These are phyloP conservation scores for Colletotrichum horii DNA, from an alignment of 2,329 filamentous ascomycete species.

Conservation along the genomic window DNA sequence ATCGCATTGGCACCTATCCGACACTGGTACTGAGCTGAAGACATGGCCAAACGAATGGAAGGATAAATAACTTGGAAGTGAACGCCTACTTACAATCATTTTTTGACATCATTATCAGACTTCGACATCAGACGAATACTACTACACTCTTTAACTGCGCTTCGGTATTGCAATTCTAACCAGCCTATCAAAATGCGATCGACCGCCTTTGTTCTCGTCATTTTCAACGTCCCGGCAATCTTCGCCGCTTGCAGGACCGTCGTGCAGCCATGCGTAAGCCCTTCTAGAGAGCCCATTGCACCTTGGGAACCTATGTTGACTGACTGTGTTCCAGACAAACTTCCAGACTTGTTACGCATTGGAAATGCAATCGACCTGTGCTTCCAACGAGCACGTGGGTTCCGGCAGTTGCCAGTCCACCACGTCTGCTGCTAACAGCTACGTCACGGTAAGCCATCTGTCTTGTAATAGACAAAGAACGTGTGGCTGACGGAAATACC, in stretches of 20 bases:
- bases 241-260: background rate
- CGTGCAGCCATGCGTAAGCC: background rate
- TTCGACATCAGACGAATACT: background rate
- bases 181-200: background rate
- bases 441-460: background rate
- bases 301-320: background rate
- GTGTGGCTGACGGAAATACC: background rate
- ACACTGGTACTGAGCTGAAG: rapidly evolving
- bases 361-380: background rate
- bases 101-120: background rate
- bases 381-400: background rate
- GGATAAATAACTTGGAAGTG: background rate
- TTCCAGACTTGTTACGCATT: background rate
- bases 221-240: background rate
- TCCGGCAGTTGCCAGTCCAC: background rate
- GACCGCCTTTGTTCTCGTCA: rapidly evolving
- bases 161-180: background rate
- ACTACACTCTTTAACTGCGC: background rate
- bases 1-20: background rate
- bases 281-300: rapidly evolving
- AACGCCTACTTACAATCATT: background rate
- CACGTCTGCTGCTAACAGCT: background rate
- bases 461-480: background rate
- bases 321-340: background rate
- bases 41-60: background rate